Evolutionary conservation across 2,329 filamentous ascomycete genomes (phyloP).

Genomic region (Cladophialophora exuberans): DNA sequence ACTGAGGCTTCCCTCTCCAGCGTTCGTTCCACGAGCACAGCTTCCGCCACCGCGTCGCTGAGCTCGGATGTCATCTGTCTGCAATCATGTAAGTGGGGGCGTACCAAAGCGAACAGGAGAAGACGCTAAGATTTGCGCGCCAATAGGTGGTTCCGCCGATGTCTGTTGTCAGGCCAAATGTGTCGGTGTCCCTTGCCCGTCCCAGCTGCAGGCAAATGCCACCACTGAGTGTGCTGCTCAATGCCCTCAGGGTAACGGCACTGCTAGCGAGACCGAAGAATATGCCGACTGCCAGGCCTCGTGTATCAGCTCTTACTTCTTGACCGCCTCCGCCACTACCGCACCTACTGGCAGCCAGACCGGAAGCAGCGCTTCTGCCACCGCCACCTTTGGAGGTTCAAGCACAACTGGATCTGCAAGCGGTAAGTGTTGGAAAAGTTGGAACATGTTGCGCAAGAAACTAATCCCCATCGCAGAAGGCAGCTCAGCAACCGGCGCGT

Average conservation of each 20-base stretch:
- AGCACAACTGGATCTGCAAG: constrained; percentile 29
- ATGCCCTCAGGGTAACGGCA: constrained; percentile 58
- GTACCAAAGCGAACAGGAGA: background rate
- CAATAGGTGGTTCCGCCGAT: constrained; percentile 46
- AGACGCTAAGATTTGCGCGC: background rate
- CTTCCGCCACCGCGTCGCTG: constrained; percentile 39
- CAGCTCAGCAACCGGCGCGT: constrained; percentile 19
- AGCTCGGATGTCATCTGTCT: constrained; percentile 42
- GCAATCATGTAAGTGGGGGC: constrained; percentile 40
- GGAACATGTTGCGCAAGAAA: no score
- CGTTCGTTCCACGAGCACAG: constrained; percentile 37
- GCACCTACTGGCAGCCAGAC: constrained; percentile 33
- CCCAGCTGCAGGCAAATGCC: constrained; percentile 52
- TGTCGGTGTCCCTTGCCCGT: constrained; percentile 56
- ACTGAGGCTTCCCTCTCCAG: constrained; percentile 36
- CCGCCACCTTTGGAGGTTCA: constrained; percentile 30
- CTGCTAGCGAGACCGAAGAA: constrained; percentile 47
- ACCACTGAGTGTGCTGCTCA: constrained; percentile 56
- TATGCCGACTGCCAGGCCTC: constrained; percentile 53
- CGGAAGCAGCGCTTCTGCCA: constrained; percentile 23
- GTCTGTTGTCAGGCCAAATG: constrained; percentile 57
- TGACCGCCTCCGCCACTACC: constrained; percentile 40
- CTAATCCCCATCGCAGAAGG: no score
- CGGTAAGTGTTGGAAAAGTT: constrained; percentile 22
- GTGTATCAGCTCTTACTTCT: constrained; percentile 56